Conservation (phyloP, 1,139 yeast species). For the Blastobotrys aristatus region DNA sequence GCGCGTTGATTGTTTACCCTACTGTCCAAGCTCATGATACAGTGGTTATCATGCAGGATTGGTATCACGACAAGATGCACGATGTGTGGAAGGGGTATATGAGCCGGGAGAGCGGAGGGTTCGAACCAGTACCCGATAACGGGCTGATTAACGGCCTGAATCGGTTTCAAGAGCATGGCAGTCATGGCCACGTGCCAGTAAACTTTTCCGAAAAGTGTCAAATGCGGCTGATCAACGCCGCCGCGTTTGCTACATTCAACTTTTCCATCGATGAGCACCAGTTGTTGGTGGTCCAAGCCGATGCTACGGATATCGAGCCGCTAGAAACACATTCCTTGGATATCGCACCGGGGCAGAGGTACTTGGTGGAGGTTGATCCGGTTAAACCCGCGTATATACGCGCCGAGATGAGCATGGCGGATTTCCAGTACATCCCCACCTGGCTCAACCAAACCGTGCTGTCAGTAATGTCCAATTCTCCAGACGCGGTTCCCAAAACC, state of each 20-base stretch:
- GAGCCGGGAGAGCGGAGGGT: slow-evolving; percentile 75
- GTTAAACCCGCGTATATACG: slow-evolving; percentile 25
- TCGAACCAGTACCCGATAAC: slow-evolving; percentile 77
- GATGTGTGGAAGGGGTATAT: slow-evolving; percentile 50
- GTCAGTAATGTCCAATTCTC: neutral
- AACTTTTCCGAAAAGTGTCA: slow-evolving; percentile 38
- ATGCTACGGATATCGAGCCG: slow-evolving; percentile 64
- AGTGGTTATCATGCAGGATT: slow-evolving; percentile 57
- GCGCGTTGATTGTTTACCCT: slow-evolving; percentile 53
- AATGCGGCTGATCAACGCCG: slow-evolving; percentile 30
- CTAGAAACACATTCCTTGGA: slow-evolving; percentile 51
- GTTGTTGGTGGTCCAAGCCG: slow-evolving; percentile 58
- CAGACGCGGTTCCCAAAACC: neutral
- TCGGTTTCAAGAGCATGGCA: slow-evolving; percentile 8
- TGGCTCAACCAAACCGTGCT: neutral
- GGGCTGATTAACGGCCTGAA: slow-evolving; percentile 39
- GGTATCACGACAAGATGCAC: slow-evolving; percentile 60
- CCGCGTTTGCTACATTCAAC: slow-evolving; percentile 28
- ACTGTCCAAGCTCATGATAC: slow-evolving; percentile 40
- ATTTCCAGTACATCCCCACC: slow-evolving; percentile 20
- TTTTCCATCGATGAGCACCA: slow-evolving; percentile 41
- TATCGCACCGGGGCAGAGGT: slow-evolving; percentile 72
- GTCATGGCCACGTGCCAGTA: slow-evolving; percentile 39
- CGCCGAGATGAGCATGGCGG: slow-evolving; percentile 23
- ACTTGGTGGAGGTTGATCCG: slow-evolving; percentile 45